Base-by-base conservation (phyloP, 169 alveolate species). In the Cryptosporidium muris region DNA sequence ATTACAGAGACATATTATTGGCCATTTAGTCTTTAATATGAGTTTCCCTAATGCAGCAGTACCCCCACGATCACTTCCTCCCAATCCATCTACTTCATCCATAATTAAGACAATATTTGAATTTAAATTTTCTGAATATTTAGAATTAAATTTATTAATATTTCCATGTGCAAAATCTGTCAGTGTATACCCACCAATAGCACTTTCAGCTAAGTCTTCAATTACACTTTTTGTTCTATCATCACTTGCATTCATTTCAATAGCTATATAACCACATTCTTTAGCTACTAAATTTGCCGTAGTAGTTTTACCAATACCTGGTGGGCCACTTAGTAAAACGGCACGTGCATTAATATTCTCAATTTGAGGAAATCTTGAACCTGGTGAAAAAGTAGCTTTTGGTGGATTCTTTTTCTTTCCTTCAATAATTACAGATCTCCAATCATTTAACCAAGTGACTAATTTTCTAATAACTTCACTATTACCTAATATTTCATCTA, bases 31-130 rank as follows among this genome's bases (percentile, higher is more conserved):
- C 54, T 88, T 89, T 81, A 97, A 96, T 3, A 98, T 96, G 43
- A 98, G 93, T 81, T 96, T 92, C 8, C 96, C 93, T 12, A 97
- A 89, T 7, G 99, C 99, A 53, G 94, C 92, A 49, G 95, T 91
- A 1, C 99, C 99, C 4, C 99, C 99, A 52, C 98, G 90, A 88
- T 97, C 99, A 36, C 99, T 98, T 7, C 97, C 97, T 40, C 98
- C 95, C 95, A 97, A 95, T 49, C 99, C 99, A 90, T 97, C 99
- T 38, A 98, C 96, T 91, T 98, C 99, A 85, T 98, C 99, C 98
- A 98, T 95, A 43, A 95, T 81, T 58, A 95, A 88, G 36, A 94
- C 88, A 12, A 95, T 90, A 81, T 88, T 88, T 68, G 89, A 74
- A 90, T 91, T 65, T 66, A 85, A 80, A 85, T 88, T 51, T 14